A percentile compares a stretch with the other conserved stretches of the same genome.
These are phyloP conservation scores for Quercus parvula DNA, from an alignment of 306 rosid species.

Conservation along the genomic window DNA sequence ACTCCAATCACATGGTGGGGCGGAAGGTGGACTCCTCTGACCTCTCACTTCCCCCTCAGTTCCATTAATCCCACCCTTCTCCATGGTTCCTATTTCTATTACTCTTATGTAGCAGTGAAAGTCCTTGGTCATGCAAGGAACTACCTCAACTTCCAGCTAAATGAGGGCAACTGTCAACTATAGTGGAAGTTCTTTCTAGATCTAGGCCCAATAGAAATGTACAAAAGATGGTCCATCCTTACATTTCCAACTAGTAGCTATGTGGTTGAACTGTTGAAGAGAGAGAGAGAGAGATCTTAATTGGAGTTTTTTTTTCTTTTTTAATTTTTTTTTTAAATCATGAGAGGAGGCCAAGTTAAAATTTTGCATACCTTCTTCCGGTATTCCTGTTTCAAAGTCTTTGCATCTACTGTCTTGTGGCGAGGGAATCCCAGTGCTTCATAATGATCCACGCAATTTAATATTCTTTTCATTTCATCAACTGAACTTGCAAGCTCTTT, in stretches of 20 bases:
- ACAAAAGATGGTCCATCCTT: no score
- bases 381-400: slow-evolving; percentile 74
- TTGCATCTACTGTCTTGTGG: slow-evolving; percentile 71
- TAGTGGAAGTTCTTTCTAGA: no score
- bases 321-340: no score
- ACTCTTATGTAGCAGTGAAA: no score
- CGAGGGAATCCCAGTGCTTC: slow-evolving; percentile 82
- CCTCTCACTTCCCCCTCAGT: no score
- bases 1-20: not conserved
- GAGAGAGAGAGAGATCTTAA: not conserved
- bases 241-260: no score
- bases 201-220: no score
- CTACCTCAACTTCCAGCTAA: no score
- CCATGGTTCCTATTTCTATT: no score
- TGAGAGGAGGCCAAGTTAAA: not conserved
- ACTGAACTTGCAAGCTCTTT: slow-evolving; percentile 51
- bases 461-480: slow-evolving; percentile 86
- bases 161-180: no score
- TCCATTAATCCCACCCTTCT: no score
- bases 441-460: slow-evolving; percentile 69
- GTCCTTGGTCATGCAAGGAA: no score
- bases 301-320: not conserved
- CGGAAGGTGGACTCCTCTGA: not conserved
- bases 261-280: not conserved
- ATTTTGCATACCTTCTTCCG: slow-evolving; percentile 55